Evolutionary conservation across 495 filamentous ascomycete genomes (phyloP).

Genomic region (Penicillium diatomitis): DNA sequence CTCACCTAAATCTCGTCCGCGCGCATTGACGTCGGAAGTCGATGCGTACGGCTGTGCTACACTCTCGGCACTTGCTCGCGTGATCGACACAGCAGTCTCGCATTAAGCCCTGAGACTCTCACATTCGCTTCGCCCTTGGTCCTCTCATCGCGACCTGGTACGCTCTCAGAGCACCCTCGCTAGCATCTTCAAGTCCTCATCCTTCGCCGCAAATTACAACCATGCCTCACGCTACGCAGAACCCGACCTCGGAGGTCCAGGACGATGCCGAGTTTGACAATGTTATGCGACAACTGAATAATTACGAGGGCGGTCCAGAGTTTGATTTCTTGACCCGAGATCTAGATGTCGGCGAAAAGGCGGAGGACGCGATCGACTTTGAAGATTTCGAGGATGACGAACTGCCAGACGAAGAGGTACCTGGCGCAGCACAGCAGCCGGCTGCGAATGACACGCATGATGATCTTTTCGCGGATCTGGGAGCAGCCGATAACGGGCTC

Average conservation of each 20-base stretch:
- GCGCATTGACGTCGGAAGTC: background rate
- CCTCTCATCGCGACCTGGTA: background rate
- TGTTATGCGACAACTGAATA: slow-evolving; percentile 43
- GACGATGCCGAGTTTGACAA: slow-evolving; percentile 40
- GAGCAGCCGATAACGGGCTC: slow-evolving; percentile 44
- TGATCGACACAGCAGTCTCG: slow-evolving; percentile 1
- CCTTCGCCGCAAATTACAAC: background rate
- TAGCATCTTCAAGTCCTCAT: background rate
- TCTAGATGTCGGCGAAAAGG: slow-evolving; percentile 60
- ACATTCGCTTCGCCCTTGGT: background rate
- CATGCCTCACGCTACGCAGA: slow-evolving; percentile 44
- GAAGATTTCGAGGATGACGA: slow-evolving; percentile 76
- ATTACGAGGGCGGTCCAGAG: slow-evolving; percentile 25
- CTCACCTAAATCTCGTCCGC: background rate
- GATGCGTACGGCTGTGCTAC: slow-evolving; percentile 9
- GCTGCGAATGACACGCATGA: slow-evolving; percentile 9
- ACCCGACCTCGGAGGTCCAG: slow-evolving; percentile 20
- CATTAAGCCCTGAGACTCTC: background rate
- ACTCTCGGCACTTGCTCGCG: slow-evolving; percentile 1
- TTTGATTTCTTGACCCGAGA: slow-evolving; percentile 40
- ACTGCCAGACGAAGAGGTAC: slow-evolving; percentile 56
- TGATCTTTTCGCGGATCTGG: slow-evolving; percentile 16
- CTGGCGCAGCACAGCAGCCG: slow-evolving; percentile 3
- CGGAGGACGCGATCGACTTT: slow-evolving; percentile 75
- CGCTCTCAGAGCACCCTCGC: background rate